phyloP scores from a whole-genome alignment of 495 filamentous ascomycete genomes.

The Haplographium delicatum region DNA sequence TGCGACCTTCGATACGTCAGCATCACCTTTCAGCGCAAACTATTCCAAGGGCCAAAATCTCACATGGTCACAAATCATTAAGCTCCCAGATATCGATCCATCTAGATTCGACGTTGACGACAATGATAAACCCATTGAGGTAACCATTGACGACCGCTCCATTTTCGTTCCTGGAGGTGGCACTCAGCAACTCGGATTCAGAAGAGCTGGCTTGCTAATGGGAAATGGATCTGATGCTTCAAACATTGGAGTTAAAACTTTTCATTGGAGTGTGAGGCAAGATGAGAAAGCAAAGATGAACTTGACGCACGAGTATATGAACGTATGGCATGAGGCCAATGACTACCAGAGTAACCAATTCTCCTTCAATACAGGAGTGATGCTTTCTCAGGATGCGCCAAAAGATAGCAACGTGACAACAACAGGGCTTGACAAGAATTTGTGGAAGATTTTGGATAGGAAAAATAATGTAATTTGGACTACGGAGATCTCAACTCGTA shows the following conservation, averaged over 20 bases:
- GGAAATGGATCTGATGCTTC: slow-evolving; percentile 43
- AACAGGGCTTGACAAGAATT: slow-evolving; percentile 8
- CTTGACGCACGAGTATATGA: slow-evolving; percentile 52
- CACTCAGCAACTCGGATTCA: slow-evolving; percentile 48
- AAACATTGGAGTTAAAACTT: slow-evolving; percentile 40
- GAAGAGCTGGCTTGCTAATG: slow-evolving; percentile 49
- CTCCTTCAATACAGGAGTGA: slow-evolving; percentile 47
- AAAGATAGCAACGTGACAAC: slow-evolving; percentile 26
- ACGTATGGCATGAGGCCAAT: slow-evolving; percentile 50
- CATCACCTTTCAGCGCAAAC: slow-evolving; percentile 27
- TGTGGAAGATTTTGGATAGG: slow-evolving; percentile 41
- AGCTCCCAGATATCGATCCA: slow-evolving; percentile 32
- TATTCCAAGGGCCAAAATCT: slow-evolving; percentile 40
- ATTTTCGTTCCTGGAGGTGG: slow-evolving; percentile 40
- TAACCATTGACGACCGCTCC: slow-evolving; percentile 44
- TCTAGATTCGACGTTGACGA: slow-evolving; percentile 38
- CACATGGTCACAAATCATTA: slow-evolving; percentile 41
- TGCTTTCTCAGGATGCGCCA: slow-evolving; percentile 22
- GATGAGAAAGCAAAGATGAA: slow-evolving; percentile 43
- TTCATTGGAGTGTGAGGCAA: slow-evolving; percentile 49
- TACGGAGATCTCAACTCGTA: slow-evolving; percentile 33
- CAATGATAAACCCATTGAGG: slow-evolving; percentile 37
- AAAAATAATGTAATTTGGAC: slow-evolving; percentile 44
- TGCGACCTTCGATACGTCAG: slow-evolving; percentile 10
- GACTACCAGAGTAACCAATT: slow-evolving; percentile 53